Evolutionary conservation across 2,329 filamentous ascomycete species (phyloP), one percentile per base, ranked within the genome.

Genomic region (Bisporella sp.): DNA sequence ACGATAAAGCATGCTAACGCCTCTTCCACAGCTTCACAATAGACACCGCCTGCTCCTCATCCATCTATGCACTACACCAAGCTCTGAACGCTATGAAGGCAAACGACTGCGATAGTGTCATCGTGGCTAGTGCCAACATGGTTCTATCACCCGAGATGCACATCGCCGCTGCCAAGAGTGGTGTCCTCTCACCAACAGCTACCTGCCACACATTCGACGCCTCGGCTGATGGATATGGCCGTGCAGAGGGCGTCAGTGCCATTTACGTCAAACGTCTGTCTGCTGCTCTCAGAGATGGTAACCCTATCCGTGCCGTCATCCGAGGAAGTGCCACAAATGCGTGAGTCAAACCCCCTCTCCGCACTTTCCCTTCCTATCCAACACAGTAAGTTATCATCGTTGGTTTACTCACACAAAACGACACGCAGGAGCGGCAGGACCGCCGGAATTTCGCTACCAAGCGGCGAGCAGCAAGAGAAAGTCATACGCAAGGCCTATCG

Each of bases 201-300:
- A 44, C 28, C 13, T 78, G 74, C 42, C 77, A 73, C 52, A 76
- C 74, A 3, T 84, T 81, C 54, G 81, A 85, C 54, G 59, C 69
- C 13, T 69, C 73, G 1, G 83, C 79, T 12, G 76, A 81, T 52
- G 83, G 83, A 0, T 87, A 85, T 57, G 80, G 75, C 0, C 71
- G 81, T 37, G 82, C 80, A 1, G 83, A 87, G 57, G 83, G 81
- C 1, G 69, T 79, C 30, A 78, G 72, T 0, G 71, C 78, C 7
- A 63, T 86, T 1, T 59, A 84, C 4, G 59, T 86, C 41, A 85
- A 85, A 64, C 72, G 73, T 4, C 65, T 85, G 0, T 66, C 69
- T 5, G 75, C 81, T 59, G 82, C 82, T 1, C 57, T 85, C 4
- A 67, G 68, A 8, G 77, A 81, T 55, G 77, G 78, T 13, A 79